Percentiles rank a stretch among this genome's conserved stretches.
Conservation (phyloP, 345 rosid genomes). For the Acer negundo region DNA sequence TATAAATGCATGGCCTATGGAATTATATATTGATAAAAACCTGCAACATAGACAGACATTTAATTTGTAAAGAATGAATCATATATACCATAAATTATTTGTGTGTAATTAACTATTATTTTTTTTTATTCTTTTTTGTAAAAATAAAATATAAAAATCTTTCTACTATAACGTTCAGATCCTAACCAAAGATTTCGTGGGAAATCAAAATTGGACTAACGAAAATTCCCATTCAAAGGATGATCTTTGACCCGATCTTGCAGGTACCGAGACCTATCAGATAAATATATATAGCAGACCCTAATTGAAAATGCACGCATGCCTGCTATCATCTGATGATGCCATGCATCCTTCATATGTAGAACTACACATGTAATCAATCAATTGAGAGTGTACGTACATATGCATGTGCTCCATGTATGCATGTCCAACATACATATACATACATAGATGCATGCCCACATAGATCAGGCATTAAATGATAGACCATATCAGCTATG, state of each 20-base stretch:
- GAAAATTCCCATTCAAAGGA: slow-evolving; percentile 33
- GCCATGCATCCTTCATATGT: not conserved
- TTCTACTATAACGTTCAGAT: not conserved
- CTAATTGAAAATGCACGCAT: slow-evolving; percentile 19
- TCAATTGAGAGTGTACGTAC: no score
- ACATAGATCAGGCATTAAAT: not conserved
- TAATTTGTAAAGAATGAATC: not conserved
- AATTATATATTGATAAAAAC: not conserved
- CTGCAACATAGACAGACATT: not conserved
- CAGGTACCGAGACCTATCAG: slow-evolving; percentile 33
- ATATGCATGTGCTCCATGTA: not conserved
- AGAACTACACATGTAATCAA: not conserved
- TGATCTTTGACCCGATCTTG: slow-evolving; percentile 63
- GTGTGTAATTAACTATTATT: not conserved
- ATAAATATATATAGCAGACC: slow-evolving; percentile 23
- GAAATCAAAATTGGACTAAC: slow-evolving; percentile 22
- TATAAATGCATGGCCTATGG: not conserved
- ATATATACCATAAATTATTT: not conserved
- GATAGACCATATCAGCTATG: not conserved
- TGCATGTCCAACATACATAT: slow-evolving; percentile 19
- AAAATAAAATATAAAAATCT: not conserved
- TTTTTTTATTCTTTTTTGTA: not conserved
- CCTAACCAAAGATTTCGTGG: slow-evolving; percentile 19
- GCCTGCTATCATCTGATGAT: not conserved
- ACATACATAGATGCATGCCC: not conserved